Base-by-base conservation (phyloP, 108 stramenopile genomes). In the Schizochytrium sp. region DNA sequence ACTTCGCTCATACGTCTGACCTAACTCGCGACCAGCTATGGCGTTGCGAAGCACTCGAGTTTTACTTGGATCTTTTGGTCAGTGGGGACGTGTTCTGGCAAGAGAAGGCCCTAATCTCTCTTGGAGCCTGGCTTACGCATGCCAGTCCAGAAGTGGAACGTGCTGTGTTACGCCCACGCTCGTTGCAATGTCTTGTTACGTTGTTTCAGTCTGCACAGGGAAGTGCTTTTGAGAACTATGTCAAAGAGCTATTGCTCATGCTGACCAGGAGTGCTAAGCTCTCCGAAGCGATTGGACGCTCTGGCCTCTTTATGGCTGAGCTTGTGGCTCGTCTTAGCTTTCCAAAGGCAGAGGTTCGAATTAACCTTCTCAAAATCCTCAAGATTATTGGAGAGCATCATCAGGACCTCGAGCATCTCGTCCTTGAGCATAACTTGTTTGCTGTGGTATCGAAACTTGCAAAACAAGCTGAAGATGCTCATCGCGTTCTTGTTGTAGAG, bases 21-120 rank as follows among this genome's bases (percentile, higher is more conserved):
- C 76, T 83, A 53, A 83, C 76, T n/a, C 76, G 76, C 15, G 76
- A 83, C 76, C 76, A 83, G 76, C 76, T 83, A 53, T 83, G 76
- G 76, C 76, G 76, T 0, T 83, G 76, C 76, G 76, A 83, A 38
- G 76, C 76, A 53, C 53, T 83, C 47, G 76, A 83, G 50, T 83
- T 83, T 40, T 83, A 83, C 76, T 40, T 83, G 76, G 76, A 83
- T 53, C 76, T 83, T 1, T 42, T 83, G 15, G 76, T 83, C 8
- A 83, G 76, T 53, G 76, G 76, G 3, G 76, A 83, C 76, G 50
- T 83, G 0, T 83, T 83, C 76, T 83, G 76, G 76, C 76, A 83
- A 40, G 76, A 83, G 2, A 83, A 83, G 47, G 76, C 76, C 1
- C 53, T 83, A 13, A 83, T 83, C 47, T 83, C 76, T n/a, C 76